Evolutionary conservation across 106 monocot genomes (phyloP), one percentile per base, ranked within the genome.

Genomic region (Dioscorea dumetorum): DNA sequence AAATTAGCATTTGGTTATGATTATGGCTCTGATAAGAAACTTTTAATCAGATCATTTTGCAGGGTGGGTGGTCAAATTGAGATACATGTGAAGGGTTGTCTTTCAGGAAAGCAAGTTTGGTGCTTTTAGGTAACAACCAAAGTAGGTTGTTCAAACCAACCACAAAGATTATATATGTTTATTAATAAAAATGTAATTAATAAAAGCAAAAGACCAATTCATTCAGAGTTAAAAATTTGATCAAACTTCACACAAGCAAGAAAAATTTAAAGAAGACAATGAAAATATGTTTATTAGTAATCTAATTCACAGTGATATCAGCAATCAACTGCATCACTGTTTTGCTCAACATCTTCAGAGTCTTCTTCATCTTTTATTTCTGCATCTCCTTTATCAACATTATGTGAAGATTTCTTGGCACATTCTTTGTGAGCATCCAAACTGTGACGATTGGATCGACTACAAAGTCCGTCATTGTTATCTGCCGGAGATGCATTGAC

Each of bases 281-380:
- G 34, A 34, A 34, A 34, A 34, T 34, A 7, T 34, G 24, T 32
- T 14, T 16, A 12, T 64, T 12, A 0, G 17, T 28, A 7, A 67
- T 90, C 86, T 70, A 90, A 31, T 50, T 11, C 22, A 68, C 52
- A 24, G 4, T 31, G 31, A 68, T 28, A 53, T 68, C 67, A 56
- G 31, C 31, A 53, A 22, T 24, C 6, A 4, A 12, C 41, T 17
- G 54, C 14, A 52, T 28, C 56, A 21, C 12, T 24, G 22, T 13
- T 23, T 16, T 32, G 53, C 52, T 28, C 31, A 14, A 13, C 52
- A 15, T 54, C 16, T 14, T 54, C 31, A 17, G 31, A 41, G 8
- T 12, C 15, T 32, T 58, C 56, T 69, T 33, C 33, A 41, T 69
- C 58, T 20, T 58, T 57, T n/a, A 24, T 24, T 33, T 6, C 57